phyloP scores from a whole-genome alignment of 495 filamentous ascomycete genomes.

The Cudoniella acicularis region DNA sequence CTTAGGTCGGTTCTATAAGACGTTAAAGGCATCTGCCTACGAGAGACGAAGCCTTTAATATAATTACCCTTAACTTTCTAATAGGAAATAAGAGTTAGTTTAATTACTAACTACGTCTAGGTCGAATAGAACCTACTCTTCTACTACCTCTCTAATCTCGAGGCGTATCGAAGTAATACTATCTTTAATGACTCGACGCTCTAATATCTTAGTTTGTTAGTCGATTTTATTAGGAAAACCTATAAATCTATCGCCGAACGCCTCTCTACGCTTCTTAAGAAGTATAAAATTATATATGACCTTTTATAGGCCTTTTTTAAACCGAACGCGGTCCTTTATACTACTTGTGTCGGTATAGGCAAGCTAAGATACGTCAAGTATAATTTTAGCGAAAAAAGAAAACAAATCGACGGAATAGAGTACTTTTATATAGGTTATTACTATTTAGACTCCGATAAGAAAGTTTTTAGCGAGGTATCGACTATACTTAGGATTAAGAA shows the following conservation, averaged over 20 bases:
- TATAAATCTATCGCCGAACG: slow-evolving; percentile 15
- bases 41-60: slow-evolving; percentile 68
- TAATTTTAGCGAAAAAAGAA: slow-evolving; percentile 54
- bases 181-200: slow-evolving; percentile 13
- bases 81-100: slow-evolving; percentile 11
- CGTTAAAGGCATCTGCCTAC: slow-evolving; percentile 74
- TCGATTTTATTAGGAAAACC: slow-evolving; percentile 11
- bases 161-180: slow-evolving; percentile 15
- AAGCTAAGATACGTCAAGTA: slow-evolving; percentile 14
- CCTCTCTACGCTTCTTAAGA: slow-evolving; percentile 13
- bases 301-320: slow-evolving; percentile 44
- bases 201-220: slow-evolving; percentile 17
- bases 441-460: slow-evolving; percentile 73
- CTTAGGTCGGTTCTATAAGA: slow-evolving; percentile 70
- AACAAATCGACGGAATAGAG: slow-evolving; percentile 64
- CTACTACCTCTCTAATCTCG: slow-evolving; percentile 72
- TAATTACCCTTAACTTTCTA: slow-evolving; percentile 52
- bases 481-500: slow-evolving; percentile 64
- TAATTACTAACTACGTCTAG: slow-evolving; percentile 15
- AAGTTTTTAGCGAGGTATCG: slow-evolving; percentile 49
- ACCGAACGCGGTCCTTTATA: slow-evolving; percentile 37
- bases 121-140: slow-evolving; percentile 62
- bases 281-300: slow-evolving; percentile 42
- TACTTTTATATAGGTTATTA: slow-evolving; percentile 68
- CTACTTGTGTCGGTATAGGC: slow-evolving; percentile 34